These are phyloP conservation scores for Hyphodiscus sp. DNA, from an alignment of 2,329 filamentous ascomycete species.

Conservation along the genomic window DNA sequence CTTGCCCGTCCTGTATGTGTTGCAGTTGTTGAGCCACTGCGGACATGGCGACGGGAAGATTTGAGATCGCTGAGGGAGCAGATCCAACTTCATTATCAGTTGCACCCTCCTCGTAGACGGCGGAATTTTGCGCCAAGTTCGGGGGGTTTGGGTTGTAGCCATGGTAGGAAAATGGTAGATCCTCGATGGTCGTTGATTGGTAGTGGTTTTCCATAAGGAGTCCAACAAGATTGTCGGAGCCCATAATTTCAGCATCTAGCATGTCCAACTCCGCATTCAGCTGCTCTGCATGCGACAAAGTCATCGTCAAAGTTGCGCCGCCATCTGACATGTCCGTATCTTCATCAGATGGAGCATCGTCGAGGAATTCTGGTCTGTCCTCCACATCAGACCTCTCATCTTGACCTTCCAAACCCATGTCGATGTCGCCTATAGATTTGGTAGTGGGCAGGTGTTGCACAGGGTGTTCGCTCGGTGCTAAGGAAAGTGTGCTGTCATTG, in stretches of 20 bases:
- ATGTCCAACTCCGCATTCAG: constrained; percentile 22
- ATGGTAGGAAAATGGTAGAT: background rate
- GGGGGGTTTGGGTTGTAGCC: background rate
- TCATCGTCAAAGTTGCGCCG: constrained; percentile 19
- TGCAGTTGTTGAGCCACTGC: constrained; percentile 27
- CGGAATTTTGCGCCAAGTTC: background rate
- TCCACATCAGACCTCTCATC: constrained; percentile 12
- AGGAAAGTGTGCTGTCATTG: constrained; percentile 7
- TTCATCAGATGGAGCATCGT: constrained; percentile 16
- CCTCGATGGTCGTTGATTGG: background rate
- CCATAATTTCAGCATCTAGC: constrained; percentile 23
- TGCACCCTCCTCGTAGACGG: background rate
- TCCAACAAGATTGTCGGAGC: constrained; percentile 14
- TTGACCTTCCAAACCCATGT: constrained; percentile 10
- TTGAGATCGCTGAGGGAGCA: constrained; percentile 2
- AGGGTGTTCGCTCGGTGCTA: background rate
- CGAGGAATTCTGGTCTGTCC: constrained; percentile 4
- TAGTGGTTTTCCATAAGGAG: background rate
- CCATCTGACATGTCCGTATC: constrained; percentile 28
- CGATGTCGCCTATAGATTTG: constrained; percentile 14
- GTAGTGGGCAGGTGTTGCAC: background rate
- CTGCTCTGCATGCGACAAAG: constrained; percentile 15
- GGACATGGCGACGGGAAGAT: constrained; percentile 24
- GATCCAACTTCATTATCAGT: background rate
- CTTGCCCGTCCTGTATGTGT: constrained; percentile 27